Conservation (phyloP, 2,329 filamentous ascomycete genomes). For the Aspergillus sp. region DNA sequence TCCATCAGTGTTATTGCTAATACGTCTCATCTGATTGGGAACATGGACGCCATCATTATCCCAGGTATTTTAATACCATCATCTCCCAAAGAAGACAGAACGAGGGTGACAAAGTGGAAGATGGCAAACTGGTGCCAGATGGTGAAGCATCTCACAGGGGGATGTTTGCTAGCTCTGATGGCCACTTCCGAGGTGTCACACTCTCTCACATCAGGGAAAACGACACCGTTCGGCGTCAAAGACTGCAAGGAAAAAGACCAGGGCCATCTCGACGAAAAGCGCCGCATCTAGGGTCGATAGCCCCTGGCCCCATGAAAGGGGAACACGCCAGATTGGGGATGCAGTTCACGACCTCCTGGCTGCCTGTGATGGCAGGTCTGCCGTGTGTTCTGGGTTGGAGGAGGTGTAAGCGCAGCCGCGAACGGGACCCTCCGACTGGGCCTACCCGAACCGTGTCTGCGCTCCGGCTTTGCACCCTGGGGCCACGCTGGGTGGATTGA, state of each 20-base stretch:
- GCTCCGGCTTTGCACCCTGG: conserved; percentile 20
- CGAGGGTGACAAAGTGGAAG: background rate
- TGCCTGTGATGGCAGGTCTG: conserved; percentile 10
- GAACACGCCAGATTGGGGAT: background rate
- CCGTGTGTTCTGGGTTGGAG: conserved; percentile 15
- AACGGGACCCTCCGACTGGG: conserved; percentile 24
- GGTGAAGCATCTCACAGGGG: background rate
- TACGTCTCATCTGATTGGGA: background rate
- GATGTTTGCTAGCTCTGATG: background rate
- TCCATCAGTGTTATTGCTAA: background rate
- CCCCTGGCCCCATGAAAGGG: background rate
- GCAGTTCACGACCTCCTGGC: background rate
- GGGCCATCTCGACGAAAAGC: background rate
- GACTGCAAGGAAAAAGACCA: background rate
- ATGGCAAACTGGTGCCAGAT: background rate
- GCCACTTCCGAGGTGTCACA: background rate
- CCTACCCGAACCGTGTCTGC: conserved; percentile 16
- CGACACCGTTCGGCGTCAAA: background rate
- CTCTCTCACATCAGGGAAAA: background rate
- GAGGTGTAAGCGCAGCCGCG: conserved; percentile 28
- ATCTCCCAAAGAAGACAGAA: background rate
- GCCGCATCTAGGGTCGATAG: background rate
- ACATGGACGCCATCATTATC: background rate
- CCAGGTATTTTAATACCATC: background rate
- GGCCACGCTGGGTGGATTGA: background rate